Conservation (phyloP, 2,329 filamentous ascomycete species). For the Trichophyton benhamiae region DNA sequence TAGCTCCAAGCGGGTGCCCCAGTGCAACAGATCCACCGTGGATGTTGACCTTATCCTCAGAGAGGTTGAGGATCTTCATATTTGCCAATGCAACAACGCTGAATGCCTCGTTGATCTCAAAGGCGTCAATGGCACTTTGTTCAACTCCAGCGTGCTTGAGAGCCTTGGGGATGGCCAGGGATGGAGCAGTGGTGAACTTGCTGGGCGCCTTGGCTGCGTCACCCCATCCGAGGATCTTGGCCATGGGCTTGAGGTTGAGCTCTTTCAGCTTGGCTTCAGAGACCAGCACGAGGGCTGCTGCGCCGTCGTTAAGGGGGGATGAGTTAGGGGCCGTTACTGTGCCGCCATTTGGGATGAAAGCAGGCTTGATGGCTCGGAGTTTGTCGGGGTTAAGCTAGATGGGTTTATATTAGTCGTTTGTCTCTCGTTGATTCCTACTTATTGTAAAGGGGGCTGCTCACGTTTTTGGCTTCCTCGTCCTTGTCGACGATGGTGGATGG, state of each 20-base stretch:
- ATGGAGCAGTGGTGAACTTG: slow-evolving; percentile 90
- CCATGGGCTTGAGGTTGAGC: slow-evolving; percentile 79
- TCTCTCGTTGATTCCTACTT: background rate
- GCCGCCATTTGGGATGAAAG: slow-evolving; percentile 61
- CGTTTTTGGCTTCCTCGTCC: slow-evolving; percentile 94
- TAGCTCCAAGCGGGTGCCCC: slow-evolving; percentile 87
- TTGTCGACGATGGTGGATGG: slow-evolving; percentile 64
- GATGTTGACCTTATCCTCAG: slow-evolving; percentile 80
- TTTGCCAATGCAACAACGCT: slow-evolving; percentile 93
- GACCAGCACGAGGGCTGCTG: slow-evolving; percentile 80
- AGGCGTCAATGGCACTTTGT: slow-evolving; percentile 70
- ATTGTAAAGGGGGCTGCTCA: slow-evolving; percentile 24
- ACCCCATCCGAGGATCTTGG: slow-evolving; percentile 94
- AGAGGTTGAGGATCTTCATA: slow-evolving; percentile 74
- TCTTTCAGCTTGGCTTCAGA: slow-evolving; percentile 91
- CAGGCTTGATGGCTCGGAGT: slow-evolving; percentile 72
- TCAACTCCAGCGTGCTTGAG: slow-evolving; percentile 83
- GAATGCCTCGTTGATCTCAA: slow-evolving; percentile 99
- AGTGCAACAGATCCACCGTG: slow-evolving; percentile 92
- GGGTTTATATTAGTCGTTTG: slow-evolving; percentile 6
- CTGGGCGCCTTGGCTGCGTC: slow-evolving; percentile 83
- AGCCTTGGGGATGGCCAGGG: slow-evolving; percentile 92
- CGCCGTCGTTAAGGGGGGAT: slow-evolving; percentile 89
- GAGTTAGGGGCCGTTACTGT: slow-evolving; percentile 95
- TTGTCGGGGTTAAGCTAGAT: slow-evolving; percentile 60